Evolutionary conservation across 2,329 filamentous ascomycete genomes (phyloP).

Genomic region (Xylariomycetidae sp.): DNA sequence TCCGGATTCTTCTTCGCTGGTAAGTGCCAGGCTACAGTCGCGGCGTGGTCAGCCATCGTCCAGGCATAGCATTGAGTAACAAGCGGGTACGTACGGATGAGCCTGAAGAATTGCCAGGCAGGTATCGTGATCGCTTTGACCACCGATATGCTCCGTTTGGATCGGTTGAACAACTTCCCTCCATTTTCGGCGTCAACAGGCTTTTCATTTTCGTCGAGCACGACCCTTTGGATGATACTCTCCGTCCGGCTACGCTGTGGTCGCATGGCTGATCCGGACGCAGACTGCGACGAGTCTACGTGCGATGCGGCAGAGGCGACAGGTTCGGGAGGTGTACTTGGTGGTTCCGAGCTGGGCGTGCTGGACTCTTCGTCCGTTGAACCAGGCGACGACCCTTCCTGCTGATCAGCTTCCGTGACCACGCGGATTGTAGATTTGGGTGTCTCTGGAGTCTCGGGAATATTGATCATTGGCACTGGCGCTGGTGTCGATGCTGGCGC

Average conservation of each 20-base stretch:
- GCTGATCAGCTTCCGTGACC: slow-evolving; percentile 20
- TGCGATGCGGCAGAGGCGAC: slow-evolving; percentile 1
- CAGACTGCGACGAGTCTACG: slow-evolving; percentile 13
- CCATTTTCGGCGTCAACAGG: slow-evolving; percentile 35
- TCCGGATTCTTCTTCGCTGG: slow-evolving; percentile 44
- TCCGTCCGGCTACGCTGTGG: slow-evolving; percentile 35
- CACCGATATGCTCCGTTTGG: slow-evolving; percentile 41
- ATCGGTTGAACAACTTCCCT: slow-evolving; percentile 36
- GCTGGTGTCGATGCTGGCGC: slow-evolving; percentile 11
- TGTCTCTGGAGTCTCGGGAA: slow-evolving; percentile 15
- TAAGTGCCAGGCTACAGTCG: slow-evolving; percentile 75
- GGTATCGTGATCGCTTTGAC: slow-evolving; percentile 87
- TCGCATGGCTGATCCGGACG: slow-evolving; percentile 13
- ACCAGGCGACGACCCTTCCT: slow-evolving; percentile 15
- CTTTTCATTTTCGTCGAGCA: slow-evolving; percentile 46
- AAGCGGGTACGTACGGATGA: slow-evolving; percentile 71
- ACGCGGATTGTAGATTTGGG: slow-evolving; percentile 28
- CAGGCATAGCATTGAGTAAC: slow-evolving; percentile 3
- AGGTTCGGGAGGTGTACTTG: not conserved
- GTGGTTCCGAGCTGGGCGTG: slow-evolving; percentile 2
- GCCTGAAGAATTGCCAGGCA: slow-evolving; percentile 93
- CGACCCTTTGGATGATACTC: slow-evolving; percentile 56
- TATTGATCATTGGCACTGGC: no score
- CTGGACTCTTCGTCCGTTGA: slow-evolving; percentile 7
- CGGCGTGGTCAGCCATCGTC: slow-evolving; percentile 12